Base-by-base conservation (phyloP, 1,284 basidiomycete species). In the Fomitiporia mediterranea region DNA sequence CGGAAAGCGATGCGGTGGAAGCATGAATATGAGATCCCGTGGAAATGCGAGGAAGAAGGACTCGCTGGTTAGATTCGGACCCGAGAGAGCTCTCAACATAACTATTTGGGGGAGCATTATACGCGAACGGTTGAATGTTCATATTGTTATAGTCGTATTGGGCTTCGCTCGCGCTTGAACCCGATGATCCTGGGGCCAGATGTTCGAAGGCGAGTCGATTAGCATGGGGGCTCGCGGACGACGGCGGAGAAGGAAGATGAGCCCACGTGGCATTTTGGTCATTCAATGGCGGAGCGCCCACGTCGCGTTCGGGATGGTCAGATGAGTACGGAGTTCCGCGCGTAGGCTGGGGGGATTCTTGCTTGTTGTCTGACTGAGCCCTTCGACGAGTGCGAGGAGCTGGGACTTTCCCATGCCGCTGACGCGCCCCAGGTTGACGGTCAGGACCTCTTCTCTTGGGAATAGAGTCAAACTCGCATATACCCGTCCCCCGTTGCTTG, bases 381-480 rank as follows among this genome's bases (percentile, higher is more conserved):
- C 13, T 15, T 28, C 44, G 44, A 2, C 44, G 21, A n/a, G 4
- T 15, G 23, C 44, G 44, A 27, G 37, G 35, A 51, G 34, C 8
- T 9, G 34, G 19, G 35, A 13, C 35, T 21, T 40, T 48, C 42
- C 56, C 39, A 28, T 53, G 56, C 23, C 46, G 47, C 38, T 60
- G 50, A 46, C 56, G 53, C 30, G 53, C 55, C 15, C 51, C 60
- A 25, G 56, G 57, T 2, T 32, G 30, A 9, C 56, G 54, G 27
- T 55, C 58, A 34, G 53, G 51, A 27, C 60, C 38, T 44, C 88
- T 78, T 40, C 89, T 82, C 63, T 84, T 88, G 19, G 89, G 88
- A 5, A 79, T 68, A 17, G 78, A 51, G 62, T 91, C 89, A 62
- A 89, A 91, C 42, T 70, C 68, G 61, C 84, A 86, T 48, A 67